Base-by-base conservation (phyloP, 495 filamentous ascomycete species). In the Rusavskia elegans region DNA sequence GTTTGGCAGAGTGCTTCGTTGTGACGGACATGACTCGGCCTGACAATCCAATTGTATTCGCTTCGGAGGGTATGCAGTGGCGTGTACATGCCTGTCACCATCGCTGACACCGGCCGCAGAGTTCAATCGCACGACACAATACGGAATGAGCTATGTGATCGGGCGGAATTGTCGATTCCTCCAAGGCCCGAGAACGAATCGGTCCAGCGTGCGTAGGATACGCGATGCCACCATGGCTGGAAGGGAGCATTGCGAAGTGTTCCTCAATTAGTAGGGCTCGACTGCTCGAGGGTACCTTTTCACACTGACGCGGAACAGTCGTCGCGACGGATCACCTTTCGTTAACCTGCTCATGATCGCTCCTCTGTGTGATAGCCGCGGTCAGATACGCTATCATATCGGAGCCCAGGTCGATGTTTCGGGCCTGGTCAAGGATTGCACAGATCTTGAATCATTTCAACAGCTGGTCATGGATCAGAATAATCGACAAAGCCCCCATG, bases 1-100 rank as follows among this genome's bases (percentile, higher is more conserved):
- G 84, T 4, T 57, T 89, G 38, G 82, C 81, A 0, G 83, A 88
- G 57, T 81, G 83, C 0, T 89, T 87, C 57, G 89, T 84, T 61
- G 65, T 89, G 55, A 84, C 83, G 3, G 85, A 90, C 65, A 83
- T 84, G 3, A 80, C 79, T 17, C 68, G 83, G 54, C 71, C 74
- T 4, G 85, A 84, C 59, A 86, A 88, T 62, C 85, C 84, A 1
- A 83, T 90, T 53, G 76, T 89, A 3, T 87, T 88, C 67, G 80
- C 82, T 21, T 86, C 82, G 3, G 78, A 86, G 71, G 83, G 82
- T 85, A 67, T 30, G 68, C 4, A 21, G 16, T 21, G 10, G 14
- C 17, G 5, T 10, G 13, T 40, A 14, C 36, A 21, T 8, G 45
- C 2, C n/a, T 8, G 45, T 1, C 37, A 27, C 9, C 29, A 42